phyloP scores from a whole-genome alignment of 768 basidiomycete genomes.

The Psilocybe subaeruginosa region DNA sequence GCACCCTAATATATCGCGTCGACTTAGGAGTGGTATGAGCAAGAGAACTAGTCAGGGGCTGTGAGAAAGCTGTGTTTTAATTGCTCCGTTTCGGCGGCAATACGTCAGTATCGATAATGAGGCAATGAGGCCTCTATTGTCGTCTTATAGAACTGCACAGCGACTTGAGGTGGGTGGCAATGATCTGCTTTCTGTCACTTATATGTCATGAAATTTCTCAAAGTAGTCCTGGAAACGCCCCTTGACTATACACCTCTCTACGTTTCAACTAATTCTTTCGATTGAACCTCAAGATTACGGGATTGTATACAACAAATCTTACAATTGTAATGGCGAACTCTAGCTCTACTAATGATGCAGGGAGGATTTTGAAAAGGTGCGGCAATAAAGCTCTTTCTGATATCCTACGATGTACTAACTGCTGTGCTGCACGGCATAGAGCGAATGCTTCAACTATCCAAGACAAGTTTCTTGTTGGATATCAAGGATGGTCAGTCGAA shows the following conservation, averaged over 20 bases:
- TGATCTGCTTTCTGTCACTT: not conserved
- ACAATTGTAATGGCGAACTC: conserved; percentile 28
- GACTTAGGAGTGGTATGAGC: not conserved
- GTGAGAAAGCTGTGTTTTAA: not conserved
- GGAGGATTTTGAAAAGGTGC: conserved; percentile 47
- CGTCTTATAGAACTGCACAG: no score
- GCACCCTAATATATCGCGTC: no score
- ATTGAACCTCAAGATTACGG: not conserved
- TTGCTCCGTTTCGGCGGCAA: not conserved
- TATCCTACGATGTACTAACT: not conserved
- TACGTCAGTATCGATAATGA: not conserved
- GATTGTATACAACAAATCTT: not conserved
- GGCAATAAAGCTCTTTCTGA: conserved; percentile 2
- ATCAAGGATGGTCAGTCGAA: conserved; percentile 77
- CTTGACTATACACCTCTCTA: not conserved
- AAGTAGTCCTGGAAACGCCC: not conserved
- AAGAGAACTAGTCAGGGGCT: not conserved
- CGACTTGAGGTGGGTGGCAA: no score
- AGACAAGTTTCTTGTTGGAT: conserved; percentile 83
- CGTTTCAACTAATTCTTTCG: not conserved
- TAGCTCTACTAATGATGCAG: conserved; percentile 24
- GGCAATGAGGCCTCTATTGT: not conserved
- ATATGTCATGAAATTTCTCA: not conserved
- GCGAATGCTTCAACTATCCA: conserved; percentile 79
- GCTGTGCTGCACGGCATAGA: conserved; percentile 33